phyloP scores from a whole-genome alignment of 176 grass and related monocot species.

The Tillandsia fasciculata region DNA sequence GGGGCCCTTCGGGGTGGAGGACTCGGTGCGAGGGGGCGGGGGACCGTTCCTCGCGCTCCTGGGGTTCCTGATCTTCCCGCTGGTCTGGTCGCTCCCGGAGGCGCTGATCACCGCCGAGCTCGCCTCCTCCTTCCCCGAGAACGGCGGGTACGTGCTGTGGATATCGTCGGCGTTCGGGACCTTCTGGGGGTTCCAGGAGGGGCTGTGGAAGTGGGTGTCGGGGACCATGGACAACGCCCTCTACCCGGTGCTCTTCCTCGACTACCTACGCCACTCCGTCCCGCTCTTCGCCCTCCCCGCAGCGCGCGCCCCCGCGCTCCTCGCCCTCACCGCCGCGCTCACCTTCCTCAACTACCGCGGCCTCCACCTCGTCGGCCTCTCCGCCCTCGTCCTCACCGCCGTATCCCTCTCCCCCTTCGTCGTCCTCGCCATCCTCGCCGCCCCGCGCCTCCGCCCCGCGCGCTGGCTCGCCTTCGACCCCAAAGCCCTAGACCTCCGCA shows the following conservation, averaged over 20 bases:
- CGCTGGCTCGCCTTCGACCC: constrained; percentile 68
- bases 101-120: constrained; percentile 90
- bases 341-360: constrained; percentile 92
- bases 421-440: constrained; percentile 56
- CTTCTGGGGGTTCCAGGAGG: constrained; percentile 66
- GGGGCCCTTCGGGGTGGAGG: constrained; percentile 87
- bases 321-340: constrained; percentile 56
- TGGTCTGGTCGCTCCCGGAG: constrained; percentile 73
- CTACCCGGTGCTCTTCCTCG: constrained; percentile 89
- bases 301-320: constrained; percentile 21
- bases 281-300: constrained; percentile 14
- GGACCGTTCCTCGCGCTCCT: constrained; percentile 74
- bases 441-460: constrained; percentile 52
- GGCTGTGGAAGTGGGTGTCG: constrained; percentile 75
- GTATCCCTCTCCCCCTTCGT: constrained; percentile 90
- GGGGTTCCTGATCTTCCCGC: constrained; percentile 60
- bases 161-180: constrained; percentile 80
- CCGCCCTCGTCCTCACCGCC: constrained; percentile 67
- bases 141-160: constrained; percentile 87
- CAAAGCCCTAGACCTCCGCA: constrained; percentile 30
- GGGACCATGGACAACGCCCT: constrained; percentile 96
- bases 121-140: constrained; percentile 61
- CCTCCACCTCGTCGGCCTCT: constrained; percentile 67
- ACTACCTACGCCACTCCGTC: constrained; percentile 45
- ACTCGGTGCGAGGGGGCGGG: constrained; percentile 69